These are phyloP conservation scores for Fistulinella prunicolor DNA, from an alignment of 768 basidiomycete species.

Conservation along the genomic window DNA sequence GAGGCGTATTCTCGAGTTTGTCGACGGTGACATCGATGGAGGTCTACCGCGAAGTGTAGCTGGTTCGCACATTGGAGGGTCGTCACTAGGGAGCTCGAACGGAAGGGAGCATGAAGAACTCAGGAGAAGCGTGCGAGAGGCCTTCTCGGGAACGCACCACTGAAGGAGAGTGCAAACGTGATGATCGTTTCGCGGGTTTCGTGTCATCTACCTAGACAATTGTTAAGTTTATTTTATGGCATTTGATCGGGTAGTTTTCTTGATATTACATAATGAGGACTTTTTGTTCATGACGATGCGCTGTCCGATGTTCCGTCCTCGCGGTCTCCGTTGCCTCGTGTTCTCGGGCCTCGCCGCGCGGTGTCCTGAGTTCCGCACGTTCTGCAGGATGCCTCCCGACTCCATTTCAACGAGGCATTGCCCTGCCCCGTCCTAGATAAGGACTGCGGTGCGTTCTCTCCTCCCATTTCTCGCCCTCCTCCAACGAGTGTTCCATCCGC, in stretches of 20 bases:
- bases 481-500: neutral
- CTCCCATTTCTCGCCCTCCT: neutral
- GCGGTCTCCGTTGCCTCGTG: slow-evolving; percentile 14
- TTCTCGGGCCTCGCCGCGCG: slow-evolving; percentile 12
- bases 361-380: slow-evolving; percentile 3
- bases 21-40: slow-evolving; percentile 69
- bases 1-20: slow-evolving; percentile 81
- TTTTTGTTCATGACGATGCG: neutral
- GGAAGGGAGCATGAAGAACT: slow-evolving; percentile 75
- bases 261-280: slow-evolving; percentile 3
- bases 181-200: neutral
- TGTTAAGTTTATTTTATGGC: slow-evolving; percentile 17
- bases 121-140: slow-evolving; percentile 77
- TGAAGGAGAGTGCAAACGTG: slow-evolving; percentile 7
- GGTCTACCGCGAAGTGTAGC: slow-evolving; percentile 57
- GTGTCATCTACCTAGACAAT: slow-evolving; percentile 5
- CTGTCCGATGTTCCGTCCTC: no score
- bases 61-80: slow-evolving; percentile 66
- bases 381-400: neutral
- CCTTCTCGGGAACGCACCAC: slow-evolving; percentile 62
- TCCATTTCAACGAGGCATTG: slow-evolving; percentile 1
- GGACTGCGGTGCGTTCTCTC: slow-evolving; percentile 3
- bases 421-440: slow-evolving; percentile 10
- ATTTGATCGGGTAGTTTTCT: slow-evolving; percentile 2
- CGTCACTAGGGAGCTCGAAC: slow-evolving; percentile 60